phyloP scores from a whole-genome alignment of 108 stramenopile species.

The Thalassiosira profunda region DNA sequence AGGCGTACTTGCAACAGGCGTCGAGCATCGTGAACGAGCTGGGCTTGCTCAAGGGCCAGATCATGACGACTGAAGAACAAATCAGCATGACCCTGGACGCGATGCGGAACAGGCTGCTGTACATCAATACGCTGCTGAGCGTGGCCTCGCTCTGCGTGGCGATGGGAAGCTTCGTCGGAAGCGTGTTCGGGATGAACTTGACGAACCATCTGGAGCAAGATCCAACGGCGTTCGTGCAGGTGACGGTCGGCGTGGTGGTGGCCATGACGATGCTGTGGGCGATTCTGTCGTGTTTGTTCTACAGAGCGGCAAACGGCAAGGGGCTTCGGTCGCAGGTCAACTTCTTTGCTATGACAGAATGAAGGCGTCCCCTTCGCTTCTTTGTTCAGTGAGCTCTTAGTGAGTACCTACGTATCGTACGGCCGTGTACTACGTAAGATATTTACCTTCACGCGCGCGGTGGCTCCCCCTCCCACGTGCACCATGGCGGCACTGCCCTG shows the following conservation, averaged over 20 bases:
- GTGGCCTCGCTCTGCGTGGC: conserved; percentile 63
- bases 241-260: conserved; percentile 58
- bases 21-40: conserved; percentile 70
- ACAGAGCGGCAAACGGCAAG: conserved; percentile 18
- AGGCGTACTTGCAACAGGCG: conserved; percentile 81
- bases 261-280: conserved; percentile 65
- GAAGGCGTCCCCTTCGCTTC: too few species aligned
- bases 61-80: conserved; percentile 79
- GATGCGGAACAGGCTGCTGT: conserved; percentile 77
- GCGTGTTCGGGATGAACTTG: conserved; percentile 89
- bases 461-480: too few species aligned
- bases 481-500: too few species aligned
- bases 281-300: conserved; percentile 60
- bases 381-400: too few species aligned
- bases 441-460: too few species aligned
- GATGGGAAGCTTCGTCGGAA: conserved; percentile 66
- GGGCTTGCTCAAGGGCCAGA: conserved; percentile 76
- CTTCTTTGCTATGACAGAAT: too few species aligned
- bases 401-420: too few species aligned
- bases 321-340: too few species aligned
- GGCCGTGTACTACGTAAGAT: too few species aligned
- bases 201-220: conserved; percentile 62
- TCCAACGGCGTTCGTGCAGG: conserved; percentile 48
- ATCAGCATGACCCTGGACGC: conserved; percentile 71
- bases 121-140: conserved; percentile 81